Base-by-base conservation (phyloP, 306 rosid species). In the Canavalia gladiata region DNA sequence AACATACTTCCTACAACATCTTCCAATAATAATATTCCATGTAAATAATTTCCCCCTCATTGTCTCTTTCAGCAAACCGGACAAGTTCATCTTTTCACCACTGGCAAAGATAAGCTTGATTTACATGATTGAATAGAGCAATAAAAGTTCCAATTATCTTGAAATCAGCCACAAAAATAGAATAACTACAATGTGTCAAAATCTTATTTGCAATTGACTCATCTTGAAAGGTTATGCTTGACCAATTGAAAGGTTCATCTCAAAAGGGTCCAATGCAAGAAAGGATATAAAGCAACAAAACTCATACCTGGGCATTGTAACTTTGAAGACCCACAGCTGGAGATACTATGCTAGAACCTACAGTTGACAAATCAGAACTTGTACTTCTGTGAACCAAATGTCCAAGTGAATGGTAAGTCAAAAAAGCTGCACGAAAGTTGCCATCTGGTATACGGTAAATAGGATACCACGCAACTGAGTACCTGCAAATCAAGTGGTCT, bases 381-480 rank as follows among this genome's bases (percentile, higher is more conserved):
- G 82, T 72, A 84, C 76, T 85, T 89, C 90, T 83, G 60, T 11
- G 78, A 68, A 87, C 90, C 70, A 92, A 83, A 88, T 88, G 95
- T 55, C 96, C 94, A 63, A 92, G 86, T 29, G 97, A 94, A 80
- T 94, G 98, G 87, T 89, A 94, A 46, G 97, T 94, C 91, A 94
- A 87, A 87, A 94, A 92, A 13, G 98, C 72, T 63, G 98, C 90
- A 11, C 91, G 98, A 37, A 94, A 85, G 88, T 79, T 90, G 72
- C 92, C 95, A 45, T 89, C 90, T 0, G 98, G 98, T 86, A 94
- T 92, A 82, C 97, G 92, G 87, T 94, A 94, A 65, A 94, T 90
- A 68, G 98, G 97, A 89, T 94, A 94, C 98, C 98, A 92, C 0
- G 98, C 98, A 68, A 94, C 98, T 0, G 98, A 82, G 78, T 86